Evolutionary conservation across 1,139 yeast genomes (phyloP), one percentile per base, ranked within the genome.

Genomic region (Yamadazyma siamensis): DNA sequence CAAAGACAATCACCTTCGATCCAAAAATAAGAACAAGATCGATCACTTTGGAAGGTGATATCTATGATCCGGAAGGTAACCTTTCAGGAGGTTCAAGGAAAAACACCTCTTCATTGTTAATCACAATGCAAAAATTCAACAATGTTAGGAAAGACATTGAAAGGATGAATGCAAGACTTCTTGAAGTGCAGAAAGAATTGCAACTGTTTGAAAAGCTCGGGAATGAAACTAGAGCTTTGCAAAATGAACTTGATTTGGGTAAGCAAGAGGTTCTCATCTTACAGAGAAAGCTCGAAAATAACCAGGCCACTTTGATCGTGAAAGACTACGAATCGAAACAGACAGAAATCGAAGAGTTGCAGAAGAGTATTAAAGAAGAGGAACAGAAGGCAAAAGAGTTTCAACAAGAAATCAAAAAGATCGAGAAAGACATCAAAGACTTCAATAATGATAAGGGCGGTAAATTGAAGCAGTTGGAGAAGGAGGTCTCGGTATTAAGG

Each of bases 11-110:
- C 4, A 88, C 98, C 0, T 94, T 89, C 55, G 80, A 89, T 53
- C 94, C 91, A 0, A 70, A 76, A 36, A 78, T 91, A 10, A 71
- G 86, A 41, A 70, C 89, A 1, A 77, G 91, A 47, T 82, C 95
- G n/a, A 89, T 94, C 10, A 94, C 99, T 0, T 55, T 85, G 24
- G 94, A 89, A 32, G 99, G 98, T 28, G 98, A 91, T 56, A 74
- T 82, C 8, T 94, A 89, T 58, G 98, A 94, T 52, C 98, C 98
- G 0, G 88, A 83, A 45, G 99, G 99, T 10, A 87, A 95, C 14
- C 64, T 94, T 23, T 85, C 96, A 1, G 99, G 99, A 32, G 98
- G 98, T n/a, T 80, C 94, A 14, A 72, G 91, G 43, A 77, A 70
- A 41, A 59, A 65, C 28, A 69, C 77, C 10, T 67, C 75, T 5